A percentile compares a stretch with the other conserved stretches of the same genome.
phyloP scores from a whole-genome alignment of 768 basidiomycete genomes.

The Lentinula raphanica region DNA sequence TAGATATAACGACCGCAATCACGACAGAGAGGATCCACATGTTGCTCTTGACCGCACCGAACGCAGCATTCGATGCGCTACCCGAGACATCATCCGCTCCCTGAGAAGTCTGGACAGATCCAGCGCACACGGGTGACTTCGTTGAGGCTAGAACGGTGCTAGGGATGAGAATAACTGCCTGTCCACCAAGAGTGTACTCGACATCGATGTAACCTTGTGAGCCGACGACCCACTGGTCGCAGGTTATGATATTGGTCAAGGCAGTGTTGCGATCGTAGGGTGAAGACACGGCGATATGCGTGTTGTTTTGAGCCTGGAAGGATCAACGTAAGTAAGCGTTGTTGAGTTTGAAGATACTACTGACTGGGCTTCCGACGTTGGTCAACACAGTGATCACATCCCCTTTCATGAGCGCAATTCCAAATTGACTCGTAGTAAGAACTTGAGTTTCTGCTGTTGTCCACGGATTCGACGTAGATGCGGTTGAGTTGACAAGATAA shows the following conservation, averaged over 20 bases:
- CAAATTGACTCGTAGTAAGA: slow-evolving; percentile 42
- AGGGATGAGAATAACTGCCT: slow-evolving; percentile 52
- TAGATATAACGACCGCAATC: background rate
- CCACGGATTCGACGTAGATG: slow-evolving; percentile 36
- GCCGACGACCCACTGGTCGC: slow-evolving; percentile 64
- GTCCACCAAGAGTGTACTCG: slow-evolving; percentile 60
- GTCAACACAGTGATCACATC: slow-evolving; percentile 57
- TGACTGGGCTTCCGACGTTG: slow-evolving; percentile 70
- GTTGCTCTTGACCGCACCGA: background rate
- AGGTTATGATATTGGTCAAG: slow-evolving; percentile 56
- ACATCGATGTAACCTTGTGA: slow-evolving; percentile 57
- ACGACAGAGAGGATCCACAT: background rate
- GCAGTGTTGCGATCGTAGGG: slow-evolving; percentile 44
- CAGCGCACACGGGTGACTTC: slow-evolving; percentile 33
- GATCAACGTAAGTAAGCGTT: background rate
- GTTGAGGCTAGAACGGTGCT: slow-evolving; percentile 21
- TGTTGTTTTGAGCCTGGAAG: slow-evolving; percentile 51
- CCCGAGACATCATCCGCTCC: background rate
- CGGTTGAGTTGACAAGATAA: slow-evolving; percentile 49
- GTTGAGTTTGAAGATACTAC: slow-evolving; percentile 11
- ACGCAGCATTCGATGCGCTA: background rate
- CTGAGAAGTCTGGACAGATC: slow-evolving; percentile 3
- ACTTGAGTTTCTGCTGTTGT: slow-evolving; percentile 45
- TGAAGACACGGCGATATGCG: slow-evolving; percentile 51
- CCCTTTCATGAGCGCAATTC: slow-evolving; percentile 64